These are phyloP conservation scores for Meredithiella fracta DNA, from an alignment of 2,329 filamentous ascomycete species.

Conservation along the genomic window DNA sequence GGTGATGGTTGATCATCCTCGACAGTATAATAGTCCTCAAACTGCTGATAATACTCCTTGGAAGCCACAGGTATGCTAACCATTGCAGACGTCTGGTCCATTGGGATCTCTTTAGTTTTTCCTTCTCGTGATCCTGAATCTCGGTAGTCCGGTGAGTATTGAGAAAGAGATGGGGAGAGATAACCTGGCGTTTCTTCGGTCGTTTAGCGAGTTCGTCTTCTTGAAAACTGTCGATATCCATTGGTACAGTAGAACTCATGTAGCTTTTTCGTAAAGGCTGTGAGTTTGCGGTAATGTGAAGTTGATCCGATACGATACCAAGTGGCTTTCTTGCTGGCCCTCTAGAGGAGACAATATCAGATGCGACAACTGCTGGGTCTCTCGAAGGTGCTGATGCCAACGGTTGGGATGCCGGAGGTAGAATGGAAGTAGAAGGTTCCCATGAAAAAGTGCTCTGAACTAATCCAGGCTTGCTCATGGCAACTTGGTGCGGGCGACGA, in stretches of 20 bases:
- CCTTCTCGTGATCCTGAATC: too few relatives aligned
- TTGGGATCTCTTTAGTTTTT: too few relatives aligned
- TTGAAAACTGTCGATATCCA: not conserved
- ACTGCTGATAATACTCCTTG: not conserved
- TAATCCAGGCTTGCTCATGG: not conserved
- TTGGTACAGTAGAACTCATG: not conserved
- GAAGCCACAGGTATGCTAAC: not conserved
- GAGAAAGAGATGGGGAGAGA: not conserved
- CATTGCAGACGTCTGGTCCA: not conserved
- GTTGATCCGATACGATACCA: not conserved
- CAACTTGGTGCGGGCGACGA: not conserved
- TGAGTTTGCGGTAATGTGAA: not conserved
- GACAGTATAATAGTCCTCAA: not conserved
- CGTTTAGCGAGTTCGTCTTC: not conserved
- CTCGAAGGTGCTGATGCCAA: not conserved
- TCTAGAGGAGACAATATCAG: not conserved
- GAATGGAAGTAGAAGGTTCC: not conserved
- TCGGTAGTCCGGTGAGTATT: too few relatives aligned
- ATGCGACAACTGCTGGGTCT: not conserved
- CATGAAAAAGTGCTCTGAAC: not conserved
- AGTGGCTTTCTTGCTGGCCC: too few relatives aligned
- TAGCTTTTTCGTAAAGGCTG: not conserved
- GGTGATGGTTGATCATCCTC: not conserved
- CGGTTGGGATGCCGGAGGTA: not conserved
- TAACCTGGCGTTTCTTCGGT: constrained; percentile 4